Conservation (phyloP, 768 basidiomycete species). For the Agaricus subrufescens region DNA sequence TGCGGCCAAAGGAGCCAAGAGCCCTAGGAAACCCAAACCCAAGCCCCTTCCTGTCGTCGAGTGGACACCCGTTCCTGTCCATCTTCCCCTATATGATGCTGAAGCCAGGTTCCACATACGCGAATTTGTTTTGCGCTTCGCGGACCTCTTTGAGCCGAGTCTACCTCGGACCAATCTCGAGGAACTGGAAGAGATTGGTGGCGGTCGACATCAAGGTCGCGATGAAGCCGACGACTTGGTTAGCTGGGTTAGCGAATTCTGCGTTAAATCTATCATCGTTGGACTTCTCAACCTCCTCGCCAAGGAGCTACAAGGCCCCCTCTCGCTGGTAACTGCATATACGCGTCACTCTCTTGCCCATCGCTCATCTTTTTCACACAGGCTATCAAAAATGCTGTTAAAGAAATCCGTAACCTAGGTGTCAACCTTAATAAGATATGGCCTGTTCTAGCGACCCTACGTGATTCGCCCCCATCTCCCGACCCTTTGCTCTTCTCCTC, state of each 20-base stretch:
- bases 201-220: constrained; percentile 20
- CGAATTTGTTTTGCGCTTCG: constrained; percentile 70
- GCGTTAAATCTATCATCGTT: constrained; percentile 58
- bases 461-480: neutral
- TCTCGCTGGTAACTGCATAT: constrained; percentile 27
- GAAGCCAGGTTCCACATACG: constrained; percentile 66
- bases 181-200: constrained; percentile 57
- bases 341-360: neutral
- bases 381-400: constrained; percentile 41
- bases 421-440: constrained; percentile 61
- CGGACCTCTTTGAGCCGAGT: constrained; percentile 39
- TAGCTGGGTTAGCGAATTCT: constrained; percentile 63
- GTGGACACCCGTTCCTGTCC: constrained; percentile 49
- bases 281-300: constrained; percentile 55
- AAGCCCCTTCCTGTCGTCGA: constrained; percentile 39
- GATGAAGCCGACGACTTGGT: constrained; percentile 37
- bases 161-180: constrained; percentile 46
- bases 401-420: constrained; percentile 49
- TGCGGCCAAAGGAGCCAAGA: constrained; percentile 3
- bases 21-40: constrained; percentile 23
- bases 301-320: constrained; percentile 34
- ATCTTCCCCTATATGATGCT: constrained; percentile 40
- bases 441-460: constrained; percentile 36
- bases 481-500: constrained; percentile 1
- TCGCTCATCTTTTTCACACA: constrained; percentile 14